Evolutionary conservation across 306 rosid genomes (phyloP).

Genomic region (Medicago arabica): DNA sequence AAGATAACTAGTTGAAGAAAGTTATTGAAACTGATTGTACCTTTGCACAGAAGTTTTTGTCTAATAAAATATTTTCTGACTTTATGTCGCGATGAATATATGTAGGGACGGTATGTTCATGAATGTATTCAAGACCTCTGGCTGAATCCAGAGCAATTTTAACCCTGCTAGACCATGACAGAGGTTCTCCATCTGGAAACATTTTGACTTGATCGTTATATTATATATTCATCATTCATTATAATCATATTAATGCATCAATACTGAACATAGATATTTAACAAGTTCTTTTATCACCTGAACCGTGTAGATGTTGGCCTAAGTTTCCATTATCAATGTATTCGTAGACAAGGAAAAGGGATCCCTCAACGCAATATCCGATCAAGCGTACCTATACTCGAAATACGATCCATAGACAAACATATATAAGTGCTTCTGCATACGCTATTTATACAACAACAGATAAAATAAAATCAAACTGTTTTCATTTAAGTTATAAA

Average conservation of each 20-base stretch:
- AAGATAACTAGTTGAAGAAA: not conserved
- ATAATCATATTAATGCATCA: not conserved
- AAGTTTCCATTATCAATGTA: conserved; percentile 89
- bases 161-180: conserved; percentile 82
- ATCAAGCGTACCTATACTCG: conserved; percentile 77
- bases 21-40: not conserved
- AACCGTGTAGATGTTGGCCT: conserved; percentile 71
- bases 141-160: conserved; percentile 96
- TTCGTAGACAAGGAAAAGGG: conserved; percentile 89
- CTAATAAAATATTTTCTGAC: conserved; percentile 85
- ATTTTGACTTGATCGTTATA: not conserved
- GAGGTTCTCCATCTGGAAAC: conserved; percentile 62
- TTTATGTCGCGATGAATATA: conserved; percentile 95
- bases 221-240: not conserved
- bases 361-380: conserved; percentile 80
- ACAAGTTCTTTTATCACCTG: conserved; percentile 55
- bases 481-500: not conserved
- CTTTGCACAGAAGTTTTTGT: conserved; percentile 79
- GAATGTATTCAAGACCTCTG: conserved; percentile 92
- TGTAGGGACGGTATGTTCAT: conserved; percentile 84
- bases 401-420: not conserved
- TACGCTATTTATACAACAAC: not conserved
- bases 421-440: not conserved
- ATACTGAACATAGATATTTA: not conserved
- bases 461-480: not conserved